Base-by-base conservation (phyloP, 176 grass and related monocot genomes). In the Poa annua region DNA sequence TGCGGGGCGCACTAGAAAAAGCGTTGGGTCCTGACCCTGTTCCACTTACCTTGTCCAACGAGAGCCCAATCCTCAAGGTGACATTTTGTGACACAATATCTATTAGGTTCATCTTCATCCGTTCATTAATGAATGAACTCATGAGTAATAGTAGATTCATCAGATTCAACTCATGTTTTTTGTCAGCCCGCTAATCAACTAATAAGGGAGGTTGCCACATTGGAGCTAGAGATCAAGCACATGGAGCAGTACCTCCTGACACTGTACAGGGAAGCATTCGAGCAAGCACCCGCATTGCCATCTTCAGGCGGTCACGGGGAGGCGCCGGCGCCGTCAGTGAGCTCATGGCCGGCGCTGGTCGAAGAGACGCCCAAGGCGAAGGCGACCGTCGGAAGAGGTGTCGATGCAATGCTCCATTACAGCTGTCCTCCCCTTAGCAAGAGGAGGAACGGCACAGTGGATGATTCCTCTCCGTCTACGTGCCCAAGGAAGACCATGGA, bases 221-320 rank as follows among this genome's bases (percentile, higher is more conserved):
- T 98, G 84, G 95, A 98, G 81, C 79, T 94, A 14, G 95, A 98
- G 83, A 93, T 98, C 74, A 98, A 92, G 82, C 88, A 98, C 84
- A 26, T 98, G 85, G 95, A 98, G 88, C 95, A 95, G 53, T 94
- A 95, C 65, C 87, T 98, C 4, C 73, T 98, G 7, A 82, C 84
- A 53, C 86, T 98, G n/a, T 98, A 98, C 80, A 88, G 95, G 9
- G 90, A 90, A 88, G 90, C 95, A 24, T 98, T 98, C 19, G 88
- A 87, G 26, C 60, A 88, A 67, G 35, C 63, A 39, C 38, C 92
- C 34, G 72, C 88, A 82, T 59, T 84, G 55, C 76, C 85, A 16
- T 45, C 85, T 44, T 66, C 85, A 33, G 66, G 77, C 4, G 66
- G 35, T 79, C 22, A 50, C 62, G 50, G 48, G 26, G 84, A 66